Base-by-base conservation (phyloP, 2,329 filamentous ascomycete genomes). In the Lachnellula suecica region DNA sequence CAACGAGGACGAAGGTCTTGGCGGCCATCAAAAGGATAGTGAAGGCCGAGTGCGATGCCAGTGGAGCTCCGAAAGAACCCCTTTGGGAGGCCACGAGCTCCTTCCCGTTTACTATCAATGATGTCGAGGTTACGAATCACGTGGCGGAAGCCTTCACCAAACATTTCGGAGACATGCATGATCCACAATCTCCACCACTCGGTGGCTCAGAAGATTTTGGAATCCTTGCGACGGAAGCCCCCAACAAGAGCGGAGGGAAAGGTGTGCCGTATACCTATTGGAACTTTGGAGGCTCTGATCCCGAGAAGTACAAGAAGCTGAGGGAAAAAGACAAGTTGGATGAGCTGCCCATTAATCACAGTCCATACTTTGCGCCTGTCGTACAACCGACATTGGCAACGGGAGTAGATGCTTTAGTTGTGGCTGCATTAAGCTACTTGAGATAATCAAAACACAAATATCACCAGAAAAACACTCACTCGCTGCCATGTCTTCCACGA, bases 331-430 rank as follows among this genome's bases (percentile, higher is more conserved):
- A 53, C 4, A 53, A 41, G 15, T 23, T 57, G 41, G 56, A 57
- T 27, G 49, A 52, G 34, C 27, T 64, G 11, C 78, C 83, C 0
- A 75, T 76, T 0, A 86, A 86, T 58, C 83, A 87, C 62, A 79
- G 74, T 53, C 74, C 79, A 0, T 72, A 75, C 49, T 87, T 86
- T 68, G 77, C 78, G 27, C 83, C 82, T 4, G 76, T 74, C 1
- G 73, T 85, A 22, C 74, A 79, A 63, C 82, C 82, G 7, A 86
- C 83, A 0, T 64, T 87, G 70, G 73, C 56, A 53, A 70, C 69
- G 4, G 83, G 77, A 0, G 68, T 77, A 2, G 76, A 82, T 67
- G 78, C 77, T 1, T 67, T 82, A 61, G 74, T 73, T 46, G 65
- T 78, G 25, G 76, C 72, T 20, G 78, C 78, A 5, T 69, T 83